These are phyloP conservation scores for Jacaranda copaia DNA, from an alignment of 257 asterid genomes.

Conservation along the genomic window DNA sequence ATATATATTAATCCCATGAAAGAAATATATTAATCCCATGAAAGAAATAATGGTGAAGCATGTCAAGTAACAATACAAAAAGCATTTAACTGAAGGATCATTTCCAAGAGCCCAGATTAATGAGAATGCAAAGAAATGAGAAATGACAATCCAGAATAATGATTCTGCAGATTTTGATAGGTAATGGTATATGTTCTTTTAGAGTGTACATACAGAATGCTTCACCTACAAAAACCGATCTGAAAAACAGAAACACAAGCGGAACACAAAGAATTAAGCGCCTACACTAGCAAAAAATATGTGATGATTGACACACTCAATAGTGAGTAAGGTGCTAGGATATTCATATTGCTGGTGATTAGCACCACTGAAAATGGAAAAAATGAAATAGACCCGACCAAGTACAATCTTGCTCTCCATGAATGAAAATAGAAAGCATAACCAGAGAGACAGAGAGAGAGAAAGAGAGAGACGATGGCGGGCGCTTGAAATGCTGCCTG, in stretches of 20 bases:
- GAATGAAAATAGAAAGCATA: not conserved
- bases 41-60: slow-evolving; percentile 11
- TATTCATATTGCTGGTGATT: not conserved
- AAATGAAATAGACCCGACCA: not conserved
- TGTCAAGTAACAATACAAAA: slow-evolving; percentile 4
- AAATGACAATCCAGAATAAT: slow-evolving; percentile 8
- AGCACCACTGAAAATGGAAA: not conserved
- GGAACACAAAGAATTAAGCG: not conserved
- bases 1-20: slow-evolving; percentile 19
- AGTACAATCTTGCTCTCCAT: slow-evolving; percentile 3
- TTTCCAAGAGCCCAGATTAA: not conserved
- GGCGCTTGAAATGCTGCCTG: not conserved
- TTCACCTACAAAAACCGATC: not conserved
- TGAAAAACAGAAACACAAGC: not conserved
- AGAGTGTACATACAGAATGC: not conserved
- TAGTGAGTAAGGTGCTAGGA: not conserved
- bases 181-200: not conserved
- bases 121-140: slow-evolving; percentile 6
- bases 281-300: not conserved
- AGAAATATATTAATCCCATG: slow-evolving; percentile 28
- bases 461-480: not conserved
- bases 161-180: not conserved
- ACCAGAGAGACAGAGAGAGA: not conserved
- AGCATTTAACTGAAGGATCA: not conserved
- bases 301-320: not conserved